phyloP scores from a whole-genome alignment of 1,139 yeast genomes.

The Suhomyces guaymorum region DNA sequence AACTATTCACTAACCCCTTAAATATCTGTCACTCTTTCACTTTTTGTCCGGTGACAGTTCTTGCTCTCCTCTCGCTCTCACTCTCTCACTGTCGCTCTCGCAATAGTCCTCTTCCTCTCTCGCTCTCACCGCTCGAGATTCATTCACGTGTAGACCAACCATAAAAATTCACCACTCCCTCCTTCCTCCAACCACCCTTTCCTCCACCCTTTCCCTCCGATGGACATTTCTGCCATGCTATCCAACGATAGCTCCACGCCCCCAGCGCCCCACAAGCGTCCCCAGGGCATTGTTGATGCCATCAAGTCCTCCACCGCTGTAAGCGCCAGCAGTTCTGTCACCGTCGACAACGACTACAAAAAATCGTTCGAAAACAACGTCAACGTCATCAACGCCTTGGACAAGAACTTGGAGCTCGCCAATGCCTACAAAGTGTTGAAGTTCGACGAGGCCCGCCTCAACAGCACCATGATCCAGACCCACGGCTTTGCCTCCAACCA shows the following conservation, averaged over 20 bases:
- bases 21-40: too few species aligned
- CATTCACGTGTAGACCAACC: too few species aligned
- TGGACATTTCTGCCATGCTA: slow-evolving; percentile 48
- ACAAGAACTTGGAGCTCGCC: slow-evolving; percentile 27
- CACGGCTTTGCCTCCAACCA: slow-evolving; percentile 33
- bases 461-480: slow-evolving; percentile 27
- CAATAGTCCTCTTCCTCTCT: too few species aligned
- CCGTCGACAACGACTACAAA: slow-evolving; percentile 15
- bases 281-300: slow-evolving; percentile 5
- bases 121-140: too few species aligned
- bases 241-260: slow-evolving; percentile 27
- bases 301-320: slow-evolving; percentile 4
- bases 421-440: slow-evolving; percentile 30
- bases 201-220: slow-evolving; percentile 11
- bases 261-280: slow-evolving; percentile 6
- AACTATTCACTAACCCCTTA: too few species aligned
- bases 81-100: too few species aligned
- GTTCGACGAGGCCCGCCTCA: slow-evolving; percentile 30
- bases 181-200: neutral
- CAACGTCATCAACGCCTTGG: slow-evolving; percentile 31
- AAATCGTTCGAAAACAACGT: slow-evolving; percentile 29
- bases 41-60: too few species aligned
- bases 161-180: slow-evolving; percentile 6
- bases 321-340: neutral
- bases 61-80: too few species aligned